Percentiles rank a stretch among this genome's conserved stretches.
These are phyloP conservation scores for Leishmania aethiopica DNA, from an alignment of 208 protist species.

Conservation along the genomic window DNA sequence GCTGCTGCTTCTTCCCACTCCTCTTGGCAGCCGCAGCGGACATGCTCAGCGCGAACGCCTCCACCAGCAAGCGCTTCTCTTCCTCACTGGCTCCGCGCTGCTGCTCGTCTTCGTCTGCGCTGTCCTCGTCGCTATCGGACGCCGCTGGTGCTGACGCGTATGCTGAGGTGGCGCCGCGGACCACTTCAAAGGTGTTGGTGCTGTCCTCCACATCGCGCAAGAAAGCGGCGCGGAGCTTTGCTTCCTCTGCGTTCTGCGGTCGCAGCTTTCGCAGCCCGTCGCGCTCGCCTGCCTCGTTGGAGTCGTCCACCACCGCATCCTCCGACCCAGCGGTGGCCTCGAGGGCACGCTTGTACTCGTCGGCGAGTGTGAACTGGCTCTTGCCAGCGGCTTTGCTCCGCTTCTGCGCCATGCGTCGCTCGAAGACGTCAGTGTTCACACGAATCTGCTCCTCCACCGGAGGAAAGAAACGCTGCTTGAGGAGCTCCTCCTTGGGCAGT, in stretches of 20 bases:
- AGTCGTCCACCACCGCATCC: conserved; percentile 29
- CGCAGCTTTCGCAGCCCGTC: conserved; percentile 48
- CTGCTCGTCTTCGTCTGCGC: conserved; percentile 14
- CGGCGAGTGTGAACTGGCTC: conserved; percentile 68
- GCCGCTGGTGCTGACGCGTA: not conserved
- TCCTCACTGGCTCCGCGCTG: conserved; percentile 7
- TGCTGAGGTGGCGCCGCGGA: conserved; percentile 16
- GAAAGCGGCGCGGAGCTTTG: conserved; percentile 70
- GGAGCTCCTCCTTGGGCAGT: conserved; percentile 33
- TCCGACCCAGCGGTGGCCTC: conserved; percentile 38
- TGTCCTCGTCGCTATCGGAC: conserved; percentile 14
- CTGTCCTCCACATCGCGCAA: conserved; percentile 63
- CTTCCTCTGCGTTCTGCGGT: conserved; percentile 71
- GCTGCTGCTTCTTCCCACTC: not conserved
- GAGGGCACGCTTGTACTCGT: conserved; percentile 83
- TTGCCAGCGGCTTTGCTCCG: conserved; percentile 7
- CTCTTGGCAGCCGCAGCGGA: conserved; percentile 1
- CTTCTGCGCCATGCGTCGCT: conserved; percentile 32
- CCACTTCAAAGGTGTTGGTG: conserved; percentile 45
- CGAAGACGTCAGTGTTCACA: conserved; percentile 64
- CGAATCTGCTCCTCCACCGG: conserved; percentile 70
- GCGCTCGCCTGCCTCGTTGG: conserved; percentile 22
- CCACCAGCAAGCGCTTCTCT: conserved; percentile 28
- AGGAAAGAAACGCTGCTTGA: conserved; percentile 70
- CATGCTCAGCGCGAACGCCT: conserved; percentile 27